Evolutionary conservation across 768 basidiomycete species (phyloP).

Genomic region (Russula dissimulans): DNA sequence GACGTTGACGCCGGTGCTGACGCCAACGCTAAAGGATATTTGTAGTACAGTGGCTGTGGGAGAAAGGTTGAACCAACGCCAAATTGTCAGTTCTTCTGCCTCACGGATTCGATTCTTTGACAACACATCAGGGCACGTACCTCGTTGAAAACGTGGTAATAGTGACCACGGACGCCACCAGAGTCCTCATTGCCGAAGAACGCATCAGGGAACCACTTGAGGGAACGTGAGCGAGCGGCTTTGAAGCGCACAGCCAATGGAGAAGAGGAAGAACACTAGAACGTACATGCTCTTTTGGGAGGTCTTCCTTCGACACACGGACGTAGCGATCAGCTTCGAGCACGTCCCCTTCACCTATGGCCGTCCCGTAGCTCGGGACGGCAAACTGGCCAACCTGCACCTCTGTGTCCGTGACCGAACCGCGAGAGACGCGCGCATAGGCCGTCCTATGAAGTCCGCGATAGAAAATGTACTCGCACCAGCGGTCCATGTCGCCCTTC

Average conservation of each 20-base stretch:
- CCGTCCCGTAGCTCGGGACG: slow-evolving; percentile 48
- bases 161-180: slow-evolving; percentile 61
- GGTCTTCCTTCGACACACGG: slow-evolving; percentile 54
- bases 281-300: slow-evolving; percentile 56
- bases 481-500: slow-evolving; percentile 57
- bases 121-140: slow-evolving; percentile 31
- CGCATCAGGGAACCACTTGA: slow-evolving; percentile 68
- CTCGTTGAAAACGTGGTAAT: slow-evolving; percentile 69
- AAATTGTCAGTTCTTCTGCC: background rate
- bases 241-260: no score
- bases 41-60: slow-evolving; percentile 34
- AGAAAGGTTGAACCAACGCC: background rate
- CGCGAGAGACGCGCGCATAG: slow-evolving; percentile 77
- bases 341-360: slow-evolving; percentile 50
- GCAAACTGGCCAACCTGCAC: slow-evolving; percentile 83
- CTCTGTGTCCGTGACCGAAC: slow-evolving; percentile 84
- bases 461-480: slow-evolving; percentile 90
- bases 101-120: no score
- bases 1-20: background rate
- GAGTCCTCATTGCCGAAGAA: slow-evolving; percentile 48
- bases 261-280: background rate
- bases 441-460: slow-evolving; percentile 68
- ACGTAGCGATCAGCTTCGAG: slow-evolving; percentile 55
- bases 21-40: slow-evolving; percentile 24
- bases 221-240: background rate